Evolutionary conservation across 148 eudicot species (phyloP).

Genomic region (Rhododendron vialii): DNA sequence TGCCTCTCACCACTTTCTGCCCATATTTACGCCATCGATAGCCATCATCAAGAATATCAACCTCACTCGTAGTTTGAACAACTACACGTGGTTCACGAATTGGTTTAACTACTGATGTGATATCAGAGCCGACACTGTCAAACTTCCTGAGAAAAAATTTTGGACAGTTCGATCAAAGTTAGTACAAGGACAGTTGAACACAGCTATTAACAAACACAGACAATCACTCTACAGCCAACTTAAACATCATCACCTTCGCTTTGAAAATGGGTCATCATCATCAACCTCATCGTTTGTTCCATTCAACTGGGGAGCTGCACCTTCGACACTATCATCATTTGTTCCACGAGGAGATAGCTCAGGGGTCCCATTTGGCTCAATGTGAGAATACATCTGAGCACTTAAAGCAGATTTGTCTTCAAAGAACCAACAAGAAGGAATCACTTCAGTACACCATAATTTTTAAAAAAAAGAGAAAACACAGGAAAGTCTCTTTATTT

Average conservation of each 20-base stretch:
- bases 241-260: conserved; percentile 39
- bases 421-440: conserved; percentile 9
- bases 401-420: conserved; percentile 42
- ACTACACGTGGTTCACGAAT: conserved; percentile 97
- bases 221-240: conserved; percentile 48
- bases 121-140: conserved; percentile 66
- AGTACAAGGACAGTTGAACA: neutral
- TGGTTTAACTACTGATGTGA: conserved; percentile 78
- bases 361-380: conserved; percentile 48
- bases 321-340: conserved; percentile 50
- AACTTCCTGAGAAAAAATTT: conserved; percentile 53
- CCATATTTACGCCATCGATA: conserved; percentile 97
- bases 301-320: conserved; percentile 42
- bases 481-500: conserved; percentile 13
- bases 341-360: conserved; percentile 57
- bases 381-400: conserved; percentile 36
- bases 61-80: conserved; percentile 89
- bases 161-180: neutral
- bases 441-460: conserved; percentile 13
- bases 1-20: conserved; percentile 94
- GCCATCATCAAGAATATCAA: conserved; percentile 94
- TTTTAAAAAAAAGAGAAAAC: conserved; percentile 2
- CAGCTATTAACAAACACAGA: neutral
- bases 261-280: conserved; percentile 77
- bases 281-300: conserved; percentile 54